Conservation (phyloP, 1,284 basidiomycete species). For the Pholiota adiposa region DNA sequence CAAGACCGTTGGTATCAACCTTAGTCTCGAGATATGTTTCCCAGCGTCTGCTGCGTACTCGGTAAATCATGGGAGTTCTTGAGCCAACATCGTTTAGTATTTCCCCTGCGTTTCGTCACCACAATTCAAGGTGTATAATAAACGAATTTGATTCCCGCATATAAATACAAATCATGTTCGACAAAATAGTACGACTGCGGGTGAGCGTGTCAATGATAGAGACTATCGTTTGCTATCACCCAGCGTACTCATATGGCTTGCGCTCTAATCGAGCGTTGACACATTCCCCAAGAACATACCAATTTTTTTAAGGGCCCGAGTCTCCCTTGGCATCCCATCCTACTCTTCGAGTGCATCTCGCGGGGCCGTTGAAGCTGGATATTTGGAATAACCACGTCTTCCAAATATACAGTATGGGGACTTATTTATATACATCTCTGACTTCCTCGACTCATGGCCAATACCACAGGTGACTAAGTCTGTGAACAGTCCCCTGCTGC, state of each 20-base stretch:
- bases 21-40: neutral
- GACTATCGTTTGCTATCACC: too few species aligned
- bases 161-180: neutral
- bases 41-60: neutral
- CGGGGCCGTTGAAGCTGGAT: neutral
- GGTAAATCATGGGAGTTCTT: neutral
- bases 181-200: neutral
- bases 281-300: too few species aligned
- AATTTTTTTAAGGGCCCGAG: too few species aligned
- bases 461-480: conserved; percentile 1
- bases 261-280: too few species aligned
- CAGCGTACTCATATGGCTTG: too few species aligned
- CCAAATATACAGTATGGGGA: neutral
- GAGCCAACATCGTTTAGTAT: neutral
- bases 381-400: neutral
- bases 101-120: neutral
- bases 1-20: neutral
- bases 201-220: too few species aligned
- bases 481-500: conserved; percentile 3
- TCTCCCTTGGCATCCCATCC: too few species aligned
- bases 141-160: neutral
- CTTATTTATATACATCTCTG: neutral
- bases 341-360: too few species aligned
- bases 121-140: neutral
- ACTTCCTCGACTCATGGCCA: neutral